Evolutionary conservation across 768 basidiomycete genomes (phyloP).

Genomic region (Cystofilobasidium macerans): DNA sequence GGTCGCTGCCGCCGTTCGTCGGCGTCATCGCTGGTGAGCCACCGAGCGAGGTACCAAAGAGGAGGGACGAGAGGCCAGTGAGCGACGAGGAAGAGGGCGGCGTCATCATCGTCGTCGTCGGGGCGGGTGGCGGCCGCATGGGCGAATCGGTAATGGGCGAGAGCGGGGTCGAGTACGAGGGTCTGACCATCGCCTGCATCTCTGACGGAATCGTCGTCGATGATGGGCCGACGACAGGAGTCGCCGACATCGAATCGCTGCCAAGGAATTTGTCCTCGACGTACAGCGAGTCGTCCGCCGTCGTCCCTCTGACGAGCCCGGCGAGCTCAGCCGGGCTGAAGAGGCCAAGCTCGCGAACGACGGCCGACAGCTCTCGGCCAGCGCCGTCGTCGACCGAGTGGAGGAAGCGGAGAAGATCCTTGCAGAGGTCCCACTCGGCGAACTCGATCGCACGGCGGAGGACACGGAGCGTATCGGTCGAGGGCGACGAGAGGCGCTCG

Average conservation of each 20-base stretch:
- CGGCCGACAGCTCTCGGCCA: slow-evolving; percentile 49
- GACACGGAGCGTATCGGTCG: slow-evolving; percentile 61
- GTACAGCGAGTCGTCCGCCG: background rate
- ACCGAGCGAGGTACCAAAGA: background rate
- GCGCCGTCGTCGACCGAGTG: slow-evolving; percentile 85
- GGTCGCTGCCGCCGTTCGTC: background rate
- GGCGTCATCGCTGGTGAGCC: background rate
- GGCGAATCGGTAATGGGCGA: background rate
- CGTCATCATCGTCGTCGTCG: background rate
- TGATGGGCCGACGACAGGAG: background rate
- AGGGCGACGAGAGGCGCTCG: slow-evolving; percentile 64
- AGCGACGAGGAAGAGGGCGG: background rate
- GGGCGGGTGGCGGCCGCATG: background rate
- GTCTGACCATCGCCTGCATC: no score
- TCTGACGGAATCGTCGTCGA: background rate
- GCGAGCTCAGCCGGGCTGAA: background rate
- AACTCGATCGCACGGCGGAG: slow-evolving; percentile 62
- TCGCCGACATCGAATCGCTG: background rate
- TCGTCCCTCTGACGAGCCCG: background rate
- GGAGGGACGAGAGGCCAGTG: background rate
- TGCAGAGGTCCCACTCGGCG: slow-evolving; percentile 80
- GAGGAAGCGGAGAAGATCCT: slow-evolving; percentile 82
- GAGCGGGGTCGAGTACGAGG: no score
- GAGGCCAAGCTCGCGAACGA: slow-evolving; percentile 16
- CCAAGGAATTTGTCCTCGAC: background rate